A percentile compares a stretch with the other conserved stretches of the same genome.
Conservation (phyloP, 257 asterid species). For the Gardenia jasminoides region DNA sequence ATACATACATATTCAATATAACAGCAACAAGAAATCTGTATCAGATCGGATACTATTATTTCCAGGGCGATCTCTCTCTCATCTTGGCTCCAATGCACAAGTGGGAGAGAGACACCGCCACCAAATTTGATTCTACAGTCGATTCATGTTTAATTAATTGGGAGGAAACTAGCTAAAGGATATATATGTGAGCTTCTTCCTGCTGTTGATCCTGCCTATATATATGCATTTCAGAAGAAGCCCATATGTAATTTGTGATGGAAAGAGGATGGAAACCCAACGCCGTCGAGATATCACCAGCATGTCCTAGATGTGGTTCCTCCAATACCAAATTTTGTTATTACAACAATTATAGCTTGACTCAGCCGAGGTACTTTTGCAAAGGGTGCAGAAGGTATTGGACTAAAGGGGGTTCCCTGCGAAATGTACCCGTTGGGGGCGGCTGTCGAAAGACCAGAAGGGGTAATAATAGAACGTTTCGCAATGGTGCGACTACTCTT, state of each 20-base stretch:
- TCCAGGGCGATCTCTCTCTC: conserved; percentile 16
- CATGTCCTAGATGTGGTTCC: conserved; percentile 84
- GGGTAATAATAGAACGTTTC: conserved; percentile 7
- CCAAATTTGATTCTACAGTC: not conserved
- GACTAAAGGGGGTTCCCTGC: conserved; percentile 83
- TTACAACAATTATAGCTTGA: conserved; percentile 80
- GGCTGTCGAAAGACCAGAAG: conserved; percentile 67
- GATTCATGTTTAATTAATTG: not conserved
- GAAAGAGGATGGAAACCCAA: conserved; percentile 58
- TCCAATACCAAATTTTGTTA: conserved; percentile 76
- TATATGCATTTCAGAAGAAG: conserved; percentile 2
- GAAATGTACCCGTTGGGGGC: conserved; percentile 78
- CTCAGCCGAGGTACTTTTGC: conserved; percentile 78
- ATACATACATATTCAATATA: not conserved
- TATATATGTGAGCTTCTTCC: not conserved
- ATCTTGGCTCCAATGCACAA: not conserved
- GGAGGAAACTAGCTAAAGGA: not conserved
- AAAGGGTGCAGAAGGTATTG: conserved; percentile 79
- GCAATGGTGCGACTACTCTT: not conserved
- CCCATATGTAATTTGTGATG: conserved; percentile 30
- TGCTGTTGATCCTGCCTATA: not conserved
- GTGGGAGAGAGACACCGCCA: conserved; percentile 14
- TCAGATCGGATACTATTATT: not conserved
- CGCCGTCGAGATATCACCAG: conserved; percentile 41
- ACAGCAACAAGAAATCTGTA: not conserved